These are phyloP conservation scores for Acidiella bohemica DNA, from an alignment of 495 filamentous ascomycete genomes.

Conservation along the genomic window DNA sequence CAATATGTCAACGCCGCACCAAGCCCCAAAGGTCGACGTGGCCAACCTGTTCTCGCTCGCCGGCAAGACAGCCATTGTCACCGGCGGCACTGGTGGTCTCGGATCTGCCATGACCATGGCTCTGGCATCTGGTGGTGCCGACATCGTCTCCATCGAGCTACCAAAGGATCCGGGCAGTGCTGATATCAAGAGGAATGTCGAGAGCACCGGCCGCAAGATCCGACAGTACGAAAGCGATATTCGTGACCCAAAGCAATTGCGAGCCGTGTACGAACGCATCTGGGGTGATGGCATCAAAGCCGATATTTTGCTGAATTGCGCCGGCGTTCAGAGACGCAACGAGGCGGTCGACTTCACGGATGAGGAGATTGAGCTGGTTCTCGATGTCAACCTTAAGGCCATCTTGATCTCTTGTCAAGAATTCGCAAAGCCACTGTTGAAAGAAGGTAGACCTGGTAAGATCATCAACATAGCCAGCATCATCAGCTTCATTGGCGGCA, in stretches of 20 bases:
- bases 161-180: constrained; percentile 19
- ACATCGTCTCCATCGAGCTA: constrained; percentile 11
- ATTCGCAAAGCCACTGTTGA: constrained; percentile 19
- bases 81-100: constrained; percentile 9
- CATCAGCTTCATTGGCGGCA: constrained; percentile 19
- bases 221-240: constrained; percentile 5
- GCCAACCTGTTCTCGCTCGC: no score
- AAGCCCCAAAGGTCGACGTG: no score
- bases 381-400: constrained; percentile 24
- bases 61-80: constrained; percentile 8
- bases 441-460: constrained; percentile 15
- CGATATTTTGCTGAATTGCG: constrained; percentile 18
- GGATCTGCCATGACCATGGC: constrained; percentile 7
- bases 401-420: constrained; percentile 15
- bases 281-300: constrained; percentile 3
- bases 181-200: constrained; percentile 34
- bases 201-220: constrained; percentile 34
- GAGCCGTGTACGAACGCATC: constrained; percentile 2
- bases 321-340: constrained; percentile 12
- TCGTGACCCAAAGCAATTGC: neutral
- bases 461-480: constrained; percentile 22
- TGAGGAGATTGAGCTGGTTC: constrained; percentile 20
- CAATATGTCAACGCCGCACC: no score
- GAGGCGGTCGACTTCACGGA: constrained; percentile 10
- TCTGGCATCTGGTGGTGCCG: constrained; percentile 4